Percentiles rank a stretch among this genome's conserved stretches.
These are phyloP conservation scores for Chalciporus sphaerocephalus DNA, from an alignment of 768 basidiomycete species.

Conservation along the genomic window DNA sequence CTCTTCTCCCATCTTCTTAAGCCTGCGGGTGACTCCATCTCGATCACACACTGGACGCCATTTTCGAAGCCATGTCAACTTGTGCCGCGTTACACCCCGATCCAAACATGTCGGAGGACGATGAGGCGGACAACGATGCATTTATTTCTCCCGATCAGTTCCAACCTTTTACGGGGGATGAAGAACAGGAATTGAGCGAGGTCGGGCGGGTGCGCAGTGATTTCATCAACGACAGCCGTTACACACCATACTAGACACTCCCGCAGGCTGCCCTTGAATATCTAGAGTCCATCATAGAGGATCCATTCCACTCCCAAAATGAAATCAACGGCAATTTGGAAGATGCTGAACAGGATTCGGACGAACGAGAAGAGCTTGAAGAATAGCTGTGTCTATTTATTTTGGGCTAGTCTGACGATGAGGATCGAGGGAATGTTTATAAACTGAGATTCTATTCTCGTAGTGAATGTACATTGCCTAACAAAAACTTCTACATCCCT, in stretches of 20 bases:
- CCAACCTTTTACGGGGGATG: conserved; percentile 51
- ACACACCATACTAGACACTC: conserved; percentile 75
- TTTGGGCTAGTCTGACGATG: background rate
- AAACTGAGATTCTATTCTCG: background rate
- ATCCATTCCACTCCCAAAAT: conserved; percentile 34
- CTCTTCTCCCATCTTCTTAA: background rate
- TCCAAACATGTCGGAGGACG: conserved; percentile 38
- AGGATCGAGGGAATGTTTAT: background rate
- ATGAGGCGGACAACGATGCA: conserved; percentile 50
- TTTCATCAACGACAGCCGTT: conserved; percentile 75
- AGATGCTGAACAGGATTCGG: conserved; percentile 12
- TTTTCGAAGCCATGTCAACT: conserved; percentile 81
- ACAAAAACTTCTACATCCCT: conserved; percentile 10
- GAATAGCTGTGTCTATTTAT: conserved; percentile 2
- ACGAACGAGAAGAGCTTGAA: conserved; percentile 12
- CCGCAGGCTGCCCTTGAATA: conserved; percentile 74
- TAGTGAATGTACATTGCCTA: conserved; percentile 9
- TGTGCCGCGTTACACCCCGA: conserved; percentile 88
- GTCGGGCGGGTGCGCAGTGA: conserved; percentile 93
- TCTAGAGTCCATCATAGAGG: conserved; percentile 75
- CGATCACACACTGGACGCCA: conserved; percentile 59
- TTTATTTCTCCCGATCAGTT: conserved; percentile 49
- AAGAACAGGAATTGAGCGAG: conserved; percentile 72
- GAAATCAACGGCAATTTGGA: conserved; percentile 15
- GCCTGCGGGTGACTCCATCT: conserved; percentile 1